Conservation (phyloP, 2,329 filamentous ascomycete species). For the Aspergillus pseudoterreus region DNA sequence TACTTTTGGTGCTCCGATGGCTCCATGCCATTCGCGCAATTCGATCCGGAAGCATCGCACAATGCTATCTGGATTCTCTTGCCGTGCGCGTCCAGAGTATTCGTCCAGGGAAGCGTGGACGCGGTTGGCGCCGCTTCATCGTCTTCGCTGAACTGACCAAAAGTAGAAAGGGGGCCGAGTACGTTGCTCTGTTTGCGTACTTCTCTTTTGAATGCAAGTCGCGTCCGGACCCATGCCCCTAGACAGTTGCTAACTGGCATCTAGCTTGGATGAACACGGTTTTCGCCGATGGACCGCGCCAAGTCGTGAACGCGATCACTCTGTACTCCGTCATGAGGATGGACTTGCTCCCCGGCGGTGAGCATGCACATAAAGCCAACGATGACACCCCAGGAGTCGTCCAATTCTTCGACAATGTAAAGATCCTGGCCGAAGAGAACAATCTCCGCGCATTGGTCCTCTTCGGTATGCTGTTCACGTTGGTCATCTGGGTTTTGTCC, state of each 20-base stretch:
- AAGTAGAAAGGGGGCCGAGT: conserved; percentile 85
- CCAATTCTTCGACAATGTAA: conserved; percentile 83
- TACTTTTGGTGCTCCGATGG: conserved; percentile 77
- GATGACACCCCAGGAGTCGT: conserved; percentile 59
- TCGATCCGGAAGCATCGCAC: conserved; percentile 77
- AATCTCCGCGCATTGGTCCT: conserved; percentile 78
- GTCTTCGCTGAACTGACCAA: conserved; percentile 89
- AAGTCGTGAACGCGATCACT: conserved; percentile 85
- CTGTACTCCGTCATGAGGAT: conserved; percentile 78
- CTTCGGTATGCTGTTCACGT: conserved; percentile 86
- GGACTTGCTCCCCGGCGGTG: conserved; percentile 63
- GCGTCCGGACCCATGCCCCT: background rate
- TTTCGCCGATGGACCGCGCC: conserved; percentile 86
- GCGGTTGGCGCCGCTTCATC: conserved; percentile 85
- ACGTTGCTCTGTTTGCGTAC: conserved; percentile 86
- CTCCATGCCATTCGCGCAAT: conserved; percentile 77
- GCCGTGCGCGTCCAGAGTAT: conserved; percentile 82
- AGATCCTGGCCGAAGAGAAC: conserved; percentile 67
- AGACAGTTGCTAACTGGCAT: conserved; percentile 9
- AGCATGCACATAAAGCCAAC: conserved; percentile 35
- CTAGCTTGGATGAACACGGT: conserved; percentile 82
- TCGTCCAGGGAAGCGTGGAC: conserved; percentile 63
- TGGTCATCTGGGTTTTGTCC: conserved; percentile 84
- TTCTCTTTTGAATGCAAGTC: conserved; percentile 65
- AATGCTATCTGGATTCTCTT: conserved; percentile 85